A percentile compares a stretch with the other conserved stretches of the same genome.
Conservation (phyloP, 306 rosid genomes). For the Prinsepia uniflora region DNA sequence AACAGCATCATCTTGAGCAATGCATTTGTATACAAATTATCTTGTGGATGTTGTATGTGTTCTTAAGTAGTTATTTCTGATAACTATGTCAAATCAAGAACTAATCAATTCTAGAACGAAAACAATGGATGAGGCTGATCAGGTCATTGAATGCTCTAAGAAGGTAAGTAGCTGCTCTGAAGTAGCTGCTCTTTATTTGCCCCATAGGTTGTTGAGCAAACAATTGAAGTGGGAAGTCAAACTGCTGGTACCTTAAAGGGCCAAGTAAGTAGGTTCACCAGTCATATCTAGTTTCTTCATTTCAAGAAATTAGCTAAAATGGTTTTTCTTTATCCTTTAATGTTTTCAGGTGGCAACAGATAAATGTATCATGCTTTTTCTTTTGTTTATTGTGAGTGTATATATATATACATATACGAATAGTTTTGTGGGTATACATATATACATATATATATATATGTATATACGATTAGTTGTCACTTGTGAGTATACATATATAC, state of each 20-base stretch:
- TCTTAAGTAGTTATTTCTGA: constrained; percentile 25
- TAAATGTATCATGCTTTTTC: constrained; percentile 96
- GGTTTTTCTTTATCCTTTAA: background rate
- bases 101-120: constrained; percentile 71
- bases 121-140: constrained; percentile 96
- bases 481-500: too few relatives aligned
- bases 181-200: constrained; percentile 18
- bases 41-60: constrained; percentile 17
- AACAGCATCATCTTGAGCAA: background rate
- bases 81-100: constrained; percentile 97
- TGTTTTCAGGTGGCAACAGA: constrained; percentile 89
- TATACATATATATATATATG: too few relatives aligned
- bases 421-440: too few relatives aligned
- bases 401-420: too few relatives aligned
- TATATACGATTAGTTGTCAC: too few relatives aligned
- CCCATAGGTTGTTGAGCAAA: constrained; percentile 80
- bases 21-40: constrained; percentile 13
- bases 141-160: constrained; percentile 78
- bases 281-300: constrained; percentile 14
- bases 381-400: constrained; percentile 57
- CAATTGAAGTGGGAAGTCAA: constrained; percentile 93
- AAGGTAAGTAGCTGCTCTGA: constrained; percentile 49
- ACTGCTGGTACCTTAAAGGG: constrained; percentile 89
- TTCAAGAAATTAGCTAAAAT: constrained; percentile 19
- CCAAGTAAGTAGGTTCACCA: constrained; percentile 59